Conservation (phyloP, 768 basidiomycete species). For the Gautieria morchelliformis region DNA sequence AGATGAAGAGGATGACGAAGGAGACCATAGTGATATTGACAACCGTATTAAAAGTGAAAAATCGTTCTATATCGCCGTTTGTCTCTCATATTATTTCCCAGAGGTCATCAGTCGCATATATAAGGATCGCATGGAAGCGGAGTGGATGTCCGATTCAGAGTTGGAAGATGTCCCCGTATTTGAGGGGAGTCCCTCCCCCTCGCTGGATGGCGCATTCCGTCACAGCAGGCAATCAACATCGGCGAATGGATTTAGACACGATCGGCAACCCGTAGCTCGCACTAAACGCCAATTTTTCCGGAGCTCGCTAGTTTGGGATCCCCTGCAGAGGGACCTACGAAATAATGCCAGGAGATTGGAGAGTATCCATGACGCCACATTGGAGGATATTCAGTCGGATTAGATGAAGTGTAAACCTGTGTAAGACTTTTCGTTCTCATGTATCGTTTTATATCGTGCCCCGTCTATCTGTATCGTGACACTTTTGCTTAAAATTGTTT, state of each 20-base stretch:
- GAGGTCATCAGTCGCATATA: slow-evolving; percentile 2
- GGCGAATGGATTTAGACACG: background rate
- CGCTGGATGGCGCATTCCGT: background rate
- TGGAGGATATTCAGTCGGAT: background rate
- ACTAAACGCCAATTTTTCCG: background rate
- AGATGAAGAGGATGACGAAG: slow-evolving; percentile 26
- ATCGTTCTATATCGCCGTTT: background rate
- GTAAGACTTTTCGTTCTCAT: background rate
- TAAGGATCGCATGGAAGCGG: background rate
- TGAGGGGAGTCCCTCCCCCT: background rate
- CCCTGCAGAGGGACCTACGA: background rate
- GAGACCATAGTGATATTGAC: slow-evolving; percentile 50
- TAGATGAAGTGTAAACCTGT: too few relatives aligned
- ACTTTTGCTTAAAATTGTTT: background rate
- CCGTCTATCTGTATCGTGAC: too few relatives aligned
- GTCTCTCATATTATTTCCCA: background rate
- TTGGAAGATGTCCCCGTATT: background rate
- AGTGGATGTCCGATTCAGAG: background rate
- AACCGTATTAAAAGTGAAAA: slow-evolving; percentile 22
- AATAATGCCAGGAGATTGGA: background rate
- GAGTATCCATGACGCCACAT: background rate
- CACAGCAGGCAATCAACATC: background rate
- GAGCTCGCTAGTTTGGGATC: background rate
- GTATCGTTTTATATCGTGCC: too few relatives aligned
- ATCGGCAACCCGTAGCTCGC: background rate